Conservation (phyloP, 768 basidiomycete species). For the Lactifluus subvellereus region DNA sequence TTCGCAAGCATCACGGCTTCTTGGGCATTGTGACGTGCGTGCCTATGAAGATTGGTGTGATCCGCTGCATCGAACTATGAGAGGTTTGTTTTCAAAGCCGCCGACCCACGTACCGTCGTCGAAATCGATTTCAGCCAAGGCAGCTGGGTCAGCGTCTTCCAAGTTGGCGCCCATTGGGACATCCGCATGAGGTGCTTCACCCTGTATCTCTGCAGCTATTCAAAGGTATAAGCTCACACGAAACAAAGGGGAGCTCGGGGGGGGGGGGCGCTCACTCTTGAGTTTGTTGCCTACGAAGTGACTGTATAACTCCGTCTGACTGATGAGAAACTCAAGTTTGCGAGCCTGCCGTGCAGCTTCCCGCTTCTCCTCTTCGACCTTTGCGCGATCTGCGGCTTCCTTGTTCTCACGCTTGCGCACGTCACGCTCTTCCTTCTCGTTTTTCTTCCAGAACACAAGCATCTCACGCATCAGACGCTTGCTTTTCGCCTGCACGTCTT, state of each 20-base stretch:
- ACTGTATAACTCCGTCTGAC: conserved; percentile 96
- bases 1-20: conserved; percentile 78
- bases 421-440: conserved; percentile 94
- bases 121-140: conserved; percentile 77
- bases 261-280: conserved; percentile 53
- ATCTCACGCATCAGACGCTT: conserved; percentile 92
- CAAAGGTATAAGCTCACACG: conserved; percentile 20
- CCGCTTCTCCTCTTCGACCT: conserved; percentile 86
- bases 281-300: conserved; percentile 98
- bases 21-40: conserved; percentile 85
- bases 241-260: background rate
- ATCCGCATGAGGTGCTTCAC: conserved; percentile 39
- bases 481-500: conserved; percentile 79
- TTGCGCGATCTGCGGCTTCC: conserved; percentile 83
- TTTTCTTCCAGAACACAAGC: conserved; percentile 96
- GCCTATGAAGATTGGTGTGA: conserved; percentile 74
- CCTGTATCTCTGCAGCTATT: conserved; percentile 73
- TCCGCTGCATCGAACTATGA: conserved; percentile 53
- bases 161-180: conserved; percentile 55
- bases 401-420: conserved; percentile 91
- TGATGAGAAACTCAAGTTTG: conserved; percentile 97
- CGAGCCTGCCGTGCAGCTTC: conserved; percentile 91
- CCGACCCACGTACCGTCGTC: conserved; percentile 62
- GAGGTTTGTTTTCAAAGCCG: background rate
- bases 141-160: conserved; percentile 45